A percentile compares a stretch with the other conserved stretches of the same genome.
phyloP scores from a whole-genome alignment of 306 rosid genomes.

The Prunus davidiana region DNA sequence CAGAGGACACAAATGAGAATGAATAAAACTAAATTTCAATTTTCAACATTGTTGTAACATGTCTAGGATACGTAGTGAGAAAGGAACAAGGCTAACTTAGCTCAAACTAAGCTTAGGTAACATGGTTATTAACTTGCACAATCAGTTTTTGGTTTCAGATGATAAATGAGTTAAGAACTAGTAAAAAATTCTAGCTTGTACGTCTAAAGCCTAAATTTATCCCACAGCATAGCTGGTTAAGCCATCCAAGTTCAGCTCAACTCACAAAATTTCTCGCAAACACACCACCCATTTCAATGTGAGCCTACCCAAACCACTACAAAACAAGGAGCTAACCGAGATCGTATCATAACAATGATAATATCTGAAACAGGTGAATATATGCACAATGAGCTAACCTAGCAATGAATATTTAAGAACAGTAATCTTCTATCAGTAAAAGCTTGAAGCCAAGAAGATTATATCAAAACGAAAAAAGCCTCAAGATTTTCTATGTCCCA shows the following conservation, averaged over 20 bases:
- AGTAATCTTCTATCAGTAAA: not conserved
- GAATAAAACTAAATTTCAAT: slow-evolving; percentile 7
- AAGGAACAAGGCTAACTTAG: not conserved
- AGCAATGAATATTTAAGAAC: not conserved
- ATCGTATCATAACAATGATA: not conserved
- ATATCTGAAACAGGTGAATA: not conserved
- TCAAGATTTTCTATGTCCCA: not conserved
- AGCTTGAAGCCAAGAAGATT: no score
- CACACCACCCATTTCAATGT: not conserved
- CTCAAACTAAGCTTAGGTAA: not conserved
- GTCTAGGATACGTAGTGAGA: not conserved
- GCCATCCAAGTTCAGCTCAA: not conserved
- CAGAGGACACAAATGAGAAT: slow-evolving; percentile 14
- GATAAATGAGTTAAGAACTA: not conserved
- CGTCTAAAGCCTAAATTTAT: not conserved
- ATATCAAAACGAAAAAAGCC: not conserved
- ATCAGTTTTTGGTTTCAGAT: not conserved
- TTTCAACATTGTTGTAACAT: not conserved
- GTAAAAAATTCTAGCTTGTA: not conserved
- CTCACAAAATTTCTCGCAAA: not conserved
- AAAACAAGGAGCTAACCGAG: not conserved
- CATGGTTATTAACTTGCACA: not conserved
- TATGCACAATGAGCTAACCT: no score
- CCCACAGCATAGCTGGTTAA: not conserved
- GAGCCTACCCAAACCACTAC: not conserved